Percentiles rank a stretch among this genome's conserved stretches.
These are phyloP conservation scores for Cruciata laevipes DNA, from an alignment of 257 asterid species.

Conservation along the genomic window DNA sequence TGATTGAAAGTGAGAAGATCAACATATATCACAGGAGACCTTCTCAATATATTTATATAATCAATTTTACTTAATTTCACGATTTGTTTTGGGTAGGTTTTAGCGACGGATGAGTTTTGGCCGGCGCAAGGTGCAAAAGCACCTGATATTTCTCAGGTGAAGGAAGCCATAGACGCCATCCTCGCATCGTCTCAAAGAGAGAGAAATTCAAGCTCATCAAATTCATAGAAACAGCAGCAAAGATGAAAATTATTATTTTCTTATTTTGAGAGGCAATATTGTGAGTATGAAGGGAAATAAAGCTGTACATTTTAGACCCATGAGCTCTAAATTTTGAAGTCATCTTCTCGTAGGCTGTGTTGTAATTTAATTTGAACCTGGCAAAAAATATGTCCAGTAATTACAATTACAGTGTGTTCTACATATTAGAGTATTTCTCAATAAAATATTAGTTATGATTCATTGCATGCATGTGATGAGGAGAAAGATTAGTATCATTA, in stretches of 20 bases:
- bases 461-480: too few relatives aligned
- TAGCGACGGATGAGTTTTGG: slow-evolving; percentile 95
- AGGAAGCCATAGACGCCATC: slow-evolving; percentile 81
- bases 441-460: too few relatives aligned
- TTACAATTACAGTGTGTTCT: too few relatives aligned
- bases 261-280: background rate
- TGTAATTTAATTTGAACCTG: background rate
- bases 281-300: background rate
- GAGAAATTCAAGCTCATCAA: slow-evolving; percentile 37
- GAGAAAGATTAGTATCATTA: too few relatives aligned
- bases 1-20: too few relatives aligned
- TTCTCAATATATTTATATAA: too few relatives aligned
- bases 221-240: slow-evolving; percentile 16
- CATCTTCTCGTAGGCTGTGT: slow-evolving; percentile 7
- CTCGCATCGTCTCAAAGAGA: slow-evolving; percentile 73
- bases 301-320: background rate
- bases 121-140: slow-evolving; percentile 86
- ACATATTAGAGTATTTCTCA: too few relatives aligned
- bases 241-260: too few relatives aligned
- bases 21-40: too few relatives aligned
- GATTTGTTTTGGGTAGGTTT: slow-evolving; percentile 37
- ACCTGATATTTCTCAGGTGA: slow-evolving; percentile 73
- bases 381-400: background rate
- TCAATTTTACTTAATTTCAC: background rate
- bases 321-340: background rate